phyloP scores from a whole-genome alignment of 2,329 filamentous ascomycete genomes.

The Metarhizium robertsii region DNA sequence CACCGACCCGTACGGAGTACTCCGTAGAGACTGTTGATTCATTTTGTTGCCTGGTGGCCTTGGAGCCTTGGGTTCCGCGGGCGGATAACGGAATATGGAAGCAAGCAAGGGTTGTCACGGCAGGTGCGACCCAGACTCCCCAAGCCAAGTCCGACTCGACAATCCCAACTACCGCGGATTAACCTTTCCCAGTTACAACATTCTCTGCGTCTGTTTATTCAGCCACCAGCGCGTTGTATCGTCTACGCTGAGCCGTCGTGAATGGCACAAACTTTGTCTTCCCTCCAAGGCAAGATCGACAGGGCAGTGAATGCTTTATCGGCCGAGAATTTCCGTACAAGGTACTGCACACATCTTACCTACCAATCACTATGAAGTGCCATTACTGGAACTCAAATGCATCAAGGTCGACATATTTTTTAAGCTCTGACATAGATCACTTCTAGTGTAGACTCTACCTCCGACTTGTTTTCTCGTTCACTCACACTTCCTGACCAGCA shows the following conservation, averaged over 20 bases:
- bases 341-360: background rate
- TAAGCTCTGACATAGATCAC: too few species aligned
- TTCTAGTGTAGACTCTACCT: too few species aligned
- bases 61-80: background rate
- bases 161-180: background rate
- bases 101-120: background rate
- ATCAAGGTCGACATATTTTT: too few species aligned
- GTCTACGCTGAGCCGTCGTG: background rate
- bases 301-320: background rate
- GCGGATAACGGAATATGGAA: background rate
- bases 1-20: too few species aligned
- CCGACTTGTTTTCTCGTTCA: background rate
- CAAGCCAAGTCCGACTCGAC: background rate
- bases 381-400: too few species aligned
- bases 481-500: background rate
- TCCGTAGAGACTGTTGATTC: background rate
- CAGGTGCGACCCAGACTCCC: background rate
- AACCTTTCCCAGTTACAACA: background rate
- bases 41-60: background rate
- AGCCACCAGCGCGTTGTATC: background rate
- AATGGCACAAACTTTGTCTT: background rate
- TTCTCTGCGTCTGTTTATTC: background rate
- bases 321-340: background rate
- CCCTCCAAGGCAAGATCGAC: background rate
- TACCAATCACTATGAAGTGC: too few species aligned